Evolutionary conservation across 352 stramenopile genomes (phyloP), one percentile per base, ranked within the genome.

Genomic region (Pythium grandisporangium): DNA sequence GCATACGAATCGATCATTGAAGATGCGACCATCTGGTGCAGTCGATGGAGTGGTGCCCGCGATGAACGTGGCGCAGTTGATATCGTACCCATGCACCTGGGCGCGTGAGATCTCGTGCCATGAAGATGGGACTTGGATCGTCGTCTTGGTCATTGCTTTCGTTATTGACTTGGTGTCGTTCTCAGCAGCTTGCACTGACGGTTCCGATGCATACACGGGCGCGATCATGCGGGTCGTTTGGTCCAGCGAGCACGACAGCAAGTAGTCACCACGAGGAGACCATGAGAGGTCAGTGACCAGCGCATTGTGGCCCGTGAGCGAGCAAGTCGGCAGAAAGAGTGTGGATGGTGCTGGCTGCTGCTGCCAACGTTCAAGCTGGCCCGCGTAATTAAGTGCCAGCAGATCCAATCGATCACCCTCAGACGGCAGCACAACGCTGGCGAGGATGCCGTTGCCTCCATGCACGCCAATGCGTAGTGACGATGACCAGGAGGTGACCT

Each of bases 71-170:
- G 47, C 77, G 21, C 77, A 91, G 48, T 88, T 84, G 46, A 91
- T 61, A 36, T 91, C 74, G 32, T 91, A 88, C 20, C 77, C 77
- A 30, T 91, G 77, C 6, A 91, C 77, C 62, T 88, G 77, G 1
- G 70, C 74, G 21, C 77, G 61, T 14, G 77, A 87, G 21, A 91
- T 75, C 51, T 91, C 77, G 49, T 64, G 56, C 63, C 64, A 85
- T 37, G 37, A 56, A n/a, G n/a, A n/a, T n/a, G n/a, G n/a, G n/a
- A n/a, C n/a, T n/a, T n/a, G n/a, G 13, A 12, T 11, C 26, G 46
- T 45, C 4, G 26, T 37, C 22, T 52, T 30, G n/a, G n/a, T n/a
- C n/a, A n/a, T n/a, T n/a, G n/a, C n/a, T n/a, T n/a, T n/a, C n/a
- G n/a, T n/a, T n/a, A n/a, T n/a, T n/a, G n/a, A n/a, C n/a, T n/a